Conservation (phyloP, 306 rosid genomes). For the Geum urbanum region DNA sequence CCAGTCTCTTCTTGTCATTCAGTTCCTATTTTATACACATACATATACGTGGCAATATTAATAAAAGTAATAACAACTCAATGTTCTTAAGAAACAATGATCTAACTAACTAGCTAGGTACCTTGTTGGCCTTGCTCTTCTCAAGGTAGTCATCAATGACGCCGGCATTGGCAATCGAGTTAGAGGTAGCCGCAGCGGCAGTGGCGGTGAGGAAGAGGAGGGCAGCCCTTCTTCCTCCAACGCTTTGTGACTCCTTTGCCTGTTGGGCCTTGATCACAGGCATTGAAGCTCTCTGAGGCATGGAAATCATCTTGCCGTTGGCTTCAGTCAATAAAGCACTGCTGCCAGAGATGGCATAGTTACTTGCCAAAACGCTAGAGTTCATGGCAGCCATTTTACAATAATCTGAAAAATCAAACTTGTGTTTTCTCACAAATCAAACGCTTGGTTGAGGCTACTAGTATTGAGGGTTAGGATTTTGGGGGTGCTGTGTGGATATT, state of each 20-base stretch:
- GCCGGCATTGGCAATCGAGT: slow-evolving; percentile 63
- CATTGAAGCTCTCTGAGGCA: slow-evolving; percentile 33
- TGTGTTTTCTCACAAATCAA: not conserved
- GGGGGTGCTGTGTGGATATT: slow-evolving; percentile 24
- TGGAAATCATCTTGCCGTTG: slow-evolving; percentile 40
- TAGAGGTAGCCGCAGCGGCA: slow-evolving; percentile 44
- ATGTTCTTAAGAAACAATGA: not conserved
- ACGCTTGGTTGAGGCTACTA: not conserved
- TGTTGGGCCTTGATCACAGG: slow-evolving; percentile 65
- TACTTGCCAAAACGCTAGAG: slow-evolving; percentile 73
- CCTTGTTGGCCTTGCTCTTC: slow-evolving; percentile 92
- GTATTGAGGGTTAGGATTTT: slow-evolving; percentile 9
- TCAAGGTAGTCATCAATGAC: slow-evolving; percentile 82
- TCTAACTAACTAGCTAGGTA: slow-evolving; percentile 3
- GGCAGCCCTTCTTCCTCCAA: slow-evolving; percentile 70
- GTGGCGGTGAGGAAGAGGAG: slow-evolving; percentile 59
- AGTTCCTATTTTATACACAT: slow-evolving; percentile 44
- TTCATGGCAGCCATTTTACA: slow-evolving; percentile 68
- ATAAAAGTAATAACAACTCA: not conserved
- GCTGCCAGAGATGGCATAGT: slow-evolving; percentile 61
- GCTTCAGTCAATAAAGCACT: slow-evolving; percentile 39
- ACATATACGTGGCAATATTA: not conserved
- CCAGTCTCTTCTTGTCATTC: slow-evolving; percentile 93
- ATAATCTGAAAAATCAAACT: not conserved
- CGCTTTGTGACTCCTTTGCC: slow-evolving; percentile 16